These are phyloP conservation scores for Cladochytrium replicatum DNA, from an alignment of 192 early-diverging fungal genomes.

Conservation along the genomic window DNA sequence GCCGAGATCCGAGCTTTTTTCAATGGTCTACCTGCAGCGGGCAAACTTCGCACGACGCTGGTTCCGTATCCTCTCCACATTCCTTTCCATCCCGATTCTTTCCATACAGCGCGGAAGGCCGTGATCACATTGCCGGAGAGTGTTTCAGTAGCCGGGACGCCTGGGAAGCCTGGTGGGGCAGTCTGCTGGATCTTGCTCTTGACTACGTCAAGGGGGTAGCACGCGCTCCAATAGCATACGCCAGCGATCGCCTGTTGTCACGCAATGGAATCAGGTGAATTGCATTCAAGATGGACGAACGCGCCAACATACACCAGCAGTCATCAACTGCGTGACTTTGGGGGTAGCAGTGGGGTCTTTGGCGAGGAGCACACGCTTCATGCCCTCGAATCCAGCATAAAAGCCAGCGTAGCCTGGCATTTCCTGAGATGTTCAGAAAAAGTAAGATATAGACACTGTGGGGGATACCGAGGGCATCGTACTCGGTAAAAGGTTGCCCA, in stretches of 20 bases:
- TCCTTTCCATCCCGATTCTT: constrained; percentile 7
- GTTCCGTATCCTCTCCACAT: constrained; percentile 18
- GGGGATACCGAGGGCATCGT: constrained; percentile 37
- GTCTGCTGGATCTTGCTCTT: constrained; percentile 48
- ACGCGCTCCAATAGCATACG: constrained; percentile 66
- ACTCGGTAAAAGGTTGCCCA: constrained; percentile 69
- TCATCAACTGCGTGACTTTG: constrained; percentile 48
- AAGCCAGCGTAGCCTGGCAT: constrained; percentile 65
- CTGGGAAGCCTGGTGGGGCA: neutral
- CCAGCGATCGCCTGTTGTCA: constrained; percentile 73
- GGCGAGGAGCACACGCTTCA: constrained; percentile 57
- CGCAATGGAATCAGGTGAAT: no score
- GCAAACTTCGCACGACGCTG: constrained; percentile 13
- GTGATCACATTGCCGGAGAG: constrained; percentile 2
- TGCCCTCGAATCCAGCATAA: constrained; percentile 72
- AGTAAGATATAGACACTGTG: neutral
- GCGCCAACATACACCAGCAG: no score
- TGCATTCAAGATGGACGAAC: no score
- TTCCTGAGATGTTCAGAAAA: neutral
- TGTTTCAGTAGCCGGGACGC: neutral
- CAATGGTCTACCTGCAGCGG: constrained; percentile 12
- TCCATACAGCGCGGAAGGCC: constrained; percentile 7
- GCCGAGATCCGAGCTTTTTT: neutral
- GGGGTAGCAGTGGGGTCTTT: constrained; percentile 38
- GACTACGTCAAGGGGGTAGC: constrained; percentile 80